Percentiles rank a stretch among this genome's conserved stretches.
phyloP scores from a whole-genome alignment of 2,329 filamentous ascomycete genomes.

The Westerdykella ornata region DNA sequence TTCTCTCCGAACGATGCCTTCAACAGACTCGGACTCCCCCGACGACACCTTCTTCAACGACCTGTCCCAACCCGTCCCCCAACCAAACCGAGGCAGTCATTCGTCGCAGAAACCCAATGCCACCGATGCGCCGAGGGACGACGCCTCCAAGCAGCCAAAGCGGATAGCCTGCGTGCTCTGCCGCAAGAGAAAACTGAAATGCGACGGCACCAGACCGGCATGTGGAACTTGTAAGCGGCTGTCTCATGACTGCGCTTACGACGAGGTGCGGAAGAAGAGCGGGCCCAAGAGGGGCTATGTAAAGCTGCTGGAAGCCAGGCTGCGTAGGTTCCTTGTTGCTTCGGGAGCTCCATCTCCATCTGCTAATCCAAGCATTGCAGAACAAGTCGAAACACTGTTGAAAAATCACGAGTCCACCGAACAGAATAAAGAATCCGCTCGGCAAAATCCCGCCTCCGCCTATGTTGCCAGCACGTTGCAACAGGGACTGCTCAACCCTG shows the following conservation, averaged over 20 bases:
- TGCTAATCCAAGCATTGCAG: conserved; percentile 41
- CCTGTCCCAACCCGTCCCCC: conserved; percentile 41
- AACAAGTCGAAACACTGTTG: conserved; percentile 86
- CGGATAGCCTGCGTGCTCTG: conserved; percentile 93
- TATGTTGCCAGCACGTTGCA: conserved; percentile 29
- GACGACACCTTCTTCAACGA: conserved; percentile 53
- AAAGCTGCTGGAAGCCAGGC: conserved; percentile 82
- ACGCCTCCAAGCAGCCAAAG: conserved; percentile 51
- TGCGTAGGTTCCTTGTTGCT: conserved; percentile 57
- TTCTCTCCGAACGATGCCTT: conserved; percentile 18
- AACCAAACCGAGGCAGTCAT: conserved; percentile 18
- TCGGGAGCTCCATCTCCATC: background rate
- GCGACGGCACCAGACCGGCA: conserved; percentile 75
- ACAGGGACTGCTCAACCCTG: conserved; percentile 17
- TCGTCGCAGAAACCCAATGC: conserved; percentile 34
- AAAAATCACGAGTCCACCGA: conserved; percentile 63
- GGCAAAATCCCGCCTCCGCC: conserved; percentile 21
- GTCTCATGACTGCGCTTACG: conserved; percentile 80
- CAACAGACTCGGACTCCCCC: conserved; percentile 27
- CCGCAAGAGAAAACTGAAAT: conserved; percentile 83
- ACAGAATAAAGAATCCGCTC: conserved; percentile 19
- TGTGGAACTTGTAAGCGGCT: conserved; percentile 86
- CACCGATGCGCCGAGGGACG: conserved; percentile 43
- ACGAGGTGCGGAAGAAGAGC: conserved; percentile 89
- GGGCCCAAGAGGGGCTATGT: conserved; percentile 92